Percentiles rank a stretch among this genome's conserved stretches.
Evolutionary conservation across 2,329 filamentous ascomycete genomes (phyloP).

Genomic region (Leptographium radiaticola): DNA sequence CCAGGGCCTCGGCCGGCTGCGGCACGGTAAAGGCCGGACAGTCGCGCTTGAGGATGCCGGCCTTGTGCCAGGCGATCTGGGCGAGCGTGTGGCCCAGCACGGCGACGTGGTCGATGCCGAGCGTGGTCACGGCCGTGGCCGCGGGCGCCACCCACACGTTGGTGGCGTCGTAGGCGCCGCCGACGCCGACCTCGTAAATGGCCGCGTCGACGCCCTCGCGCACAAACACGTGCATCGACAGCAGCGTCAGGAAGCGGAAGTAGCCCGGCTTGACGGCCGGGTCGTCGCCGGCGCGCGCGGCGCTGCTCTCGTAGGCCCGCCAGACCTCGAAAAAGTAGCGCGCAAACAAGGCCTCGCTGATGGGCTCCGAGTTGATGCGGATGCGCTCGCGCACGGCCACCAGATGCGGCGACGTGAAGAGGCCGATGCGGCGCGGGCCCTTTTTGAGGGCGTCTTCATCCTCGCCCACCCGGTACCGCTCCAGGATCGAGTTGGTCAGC

Average conservation of each 20-base stretch:
- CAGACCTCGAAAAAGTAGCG: conserved; percentile 57
- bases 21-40: conserved; percentile 44
- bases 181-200: conserved; percentile 54
- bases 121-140: conserved; percentile 47
- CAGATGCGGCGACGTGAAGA: conserved; percentile 59
- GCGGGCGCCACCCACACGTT: conserved; percentile 46
- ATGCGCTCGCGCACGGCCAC: conserved; percentile 56
- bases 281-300: conserved; percentile 16
- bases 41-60: conserved; percentile 52
- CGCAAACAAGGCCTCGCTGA: conserved; percentile 46
- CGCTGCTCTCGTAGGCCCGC: conserved; percentile 29
- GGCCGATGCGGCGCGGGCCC: conserved; percentile 36
- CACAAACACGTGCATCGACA: conserved; percentile 55
- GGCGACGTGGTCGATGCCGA: conserved; percentile 56
- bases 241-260: conserved; percentile 49
- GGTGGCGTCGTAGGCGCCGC: conserved; percentile 56
- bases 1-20: conserved; percentile 33
- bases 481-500: conserved; percentile 50
- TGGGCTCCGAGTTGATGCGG: conserved; percentile 43
- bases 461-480: conserved; percentile 27
- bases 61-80: conserved; percentile 62
- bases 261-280: conserved; percentile 36
- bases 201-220: conserved; percentile 48
- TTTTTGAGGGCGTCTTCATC: neutral
- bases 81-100: conserved; percentile 49